phyloP scores from a whole-genome alignment of 306 rosid species.

The Begonia loranthoides region DNA sequence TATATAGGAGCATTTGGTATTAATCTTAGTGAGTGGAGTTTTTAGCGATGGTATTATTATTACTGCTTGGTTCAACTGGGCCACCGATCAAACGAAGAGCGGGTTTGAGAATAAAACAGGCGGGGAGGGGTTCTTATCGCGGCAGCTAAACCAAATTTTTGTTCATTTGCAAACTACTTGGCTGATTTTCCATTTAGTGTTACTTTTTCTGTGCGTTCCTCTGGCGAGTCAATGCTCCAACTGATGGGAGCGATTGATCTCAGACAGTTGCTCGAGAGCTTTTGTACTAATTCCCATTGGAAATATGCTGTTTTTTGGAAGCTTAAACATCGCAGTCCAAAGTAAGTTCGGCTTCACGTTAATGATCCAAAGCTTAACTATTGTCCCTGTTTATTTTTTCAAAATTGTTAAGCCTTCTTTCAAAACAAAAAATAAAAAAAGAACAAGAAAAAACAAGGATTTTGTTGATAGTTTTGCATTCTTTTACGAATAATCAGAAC shows the following conservation, averaged over 20 bases:
- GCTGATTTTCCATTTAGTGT: conserved; percentile 14
- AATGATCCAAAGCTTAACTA: not conserved
- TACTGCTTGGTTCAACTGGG: conserved; percentile 39
- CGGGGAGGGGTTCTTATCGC: conserved; percentile 80
- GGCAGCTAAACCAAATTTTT: conserved; percentile 51
- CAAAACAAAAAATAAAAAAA: not conserved
- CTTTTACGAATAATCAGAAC: not conserved
- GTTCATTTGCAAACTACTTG: conserved; percentile 1
- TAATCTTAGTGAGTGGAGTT: not conserved
- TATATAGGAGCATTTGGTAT: not conserved
- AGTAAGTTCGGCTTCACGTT: conserved; percentile 16
- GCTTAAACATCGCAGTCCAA: conserved; percentile 32
- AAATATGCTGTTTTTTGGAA: conserved; percentile 88
- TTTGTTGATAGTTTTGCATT: not conserved
- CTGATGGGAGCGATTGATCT: conserved; percentile 47
- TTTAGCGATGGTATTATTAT: conserved; percentile 38
- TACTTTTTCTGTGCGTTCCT: conserved; percentile 11
- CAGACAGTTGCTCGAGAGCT: conserved; percentile 41
- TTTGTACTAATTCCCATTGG: conserved; percentile 64
- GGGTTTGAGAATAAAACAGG: conserved; percentile 69
- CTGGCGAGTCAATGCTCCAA: conserved; percentile 9
- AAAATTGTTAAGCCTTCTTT: too few species aligned
- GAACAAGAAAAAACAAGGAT: not conserved
- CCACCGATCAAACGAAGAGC: conserved; percentile 69
- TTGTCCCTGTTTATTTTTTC: too few species aligned